These are phyloP conservation scores for Desmodesmus armatus DNA, from an alignment of 139 green algal genomes.

Conservation along the genomic window DNA sequence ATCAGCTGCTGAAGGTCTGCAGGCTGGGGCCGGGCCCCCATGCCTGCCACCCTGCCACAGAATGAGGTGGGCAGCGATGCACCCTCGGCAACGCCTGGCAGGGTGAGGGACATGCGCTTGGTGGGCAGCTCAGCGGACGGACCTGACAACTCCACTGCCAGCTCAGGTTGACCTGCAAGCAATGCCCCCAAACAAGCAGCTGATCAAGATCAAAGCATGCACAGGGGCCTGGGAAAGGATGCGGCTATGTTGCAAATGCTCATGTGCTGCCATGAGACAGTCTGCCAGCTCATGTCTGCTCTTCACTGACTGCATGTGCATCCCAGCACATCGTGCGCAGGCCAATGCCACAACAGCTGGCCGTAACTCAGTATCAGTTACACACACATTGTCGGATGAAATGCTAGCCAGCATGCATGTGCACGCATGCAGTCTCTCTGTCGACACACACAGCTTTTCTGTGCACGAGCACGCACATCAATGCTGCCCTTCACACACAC, in stretches of 20 bases:
- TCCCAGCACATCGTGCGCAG: neutral
- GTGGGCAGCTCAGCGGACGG: slow-evolving; percentile 21
- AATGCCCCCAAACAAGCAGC: neutral
- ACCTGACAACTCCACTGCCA: slow-evolving; percentile 33
- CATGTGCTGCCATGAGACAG: too few species aligned
- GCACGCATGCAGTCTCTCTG: too few species aligned
- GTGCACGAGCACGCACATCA: too few species aligned
- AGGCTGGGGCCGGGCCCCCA: neutral
- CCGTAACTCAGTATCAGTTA: too few species aligned
- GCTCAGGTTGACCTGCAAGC: neutral
- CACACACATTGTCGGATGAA: too few species aligned
- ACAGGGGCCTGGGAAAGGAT: neutral
- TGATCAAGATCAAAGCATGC: neutral
- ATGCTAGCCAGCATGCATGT: too few species aligned
- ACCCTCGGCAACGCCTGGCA: neutral
- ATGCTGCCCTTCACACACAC: too few species aligned
- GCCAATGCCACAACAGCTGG: too few species aligned
- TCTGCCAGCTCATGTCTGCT: too few species aligned
- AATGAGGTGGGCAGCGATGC: slow-evolving; percentile 5
- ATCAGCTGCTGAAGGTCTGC: neutral
- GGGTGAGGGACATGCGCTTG: slow-evolving; percentile 21
- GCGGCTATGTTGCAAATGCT: neutral
- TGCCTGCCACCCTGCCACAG: neutral
- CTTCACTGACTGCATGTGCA: too few species aligned
- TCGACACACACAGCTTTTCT: too few species aligned